Base-by-base conservation (phyloP, 2,329 filamentous ascomycete genomes). In the Microcyclosporella mali region DNA sequence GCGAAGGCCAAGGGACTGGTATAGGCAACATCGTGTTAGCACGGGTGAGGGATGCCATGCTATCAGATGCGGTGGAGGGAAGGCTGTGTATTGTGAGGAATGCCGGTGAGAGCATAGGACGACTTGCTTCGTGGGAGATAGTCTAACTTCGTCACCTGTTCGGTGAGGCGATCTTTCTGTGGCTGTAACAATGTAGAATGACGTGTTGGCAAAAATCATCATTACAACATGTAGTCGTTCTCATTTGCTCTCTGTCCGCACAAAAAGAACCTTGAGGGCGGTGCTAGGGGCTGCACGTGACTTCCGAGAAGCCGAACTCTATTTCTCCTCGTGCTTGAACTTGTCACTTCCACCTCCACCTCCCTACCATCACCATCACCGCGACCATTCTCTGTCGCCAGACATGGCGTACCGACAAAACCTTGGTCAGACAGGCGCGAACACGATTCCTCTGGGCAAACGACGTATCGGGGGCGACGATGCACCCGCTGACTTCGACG, bases 381-480 rank as follows among this genome's bases (percentile, higher is more conserved):
- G 29, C 32, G 43, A 41, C 21, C 43, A 9, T 28, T 31, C 39
- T 41, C 27, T 39, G 44, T 31, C 51, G 45, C 37, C 42, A 45
- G 56, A 44, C 28, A 82, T 82, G 79, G 69, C 79, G 65, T 82
- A 79, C 78, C 74, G 79, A 61, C 77, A 74, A 52, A 74, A 71
- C 55, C 74, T 79, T 61, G 92, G 92, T 57, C 94, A 95, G 65
- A 98, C 92, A 15, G 92, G 92, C 40, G 97, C 94, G 33, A 98
- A 98, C 70, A 97, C 95, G 62, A 94, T 98, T 59, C 92, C 92
- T 48, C 73, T 98, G 49, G 92, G 92, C 40, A 78, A 81, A 54
- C 81, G 85, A 59, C 85, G 89, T 49, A 88, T 94, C 57, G 84
- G 81, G 48, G 85, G 78, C 53, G 82, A 78, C 37, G 79, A 84